Evolutionary conservation across 2,329 filamentous ascomycete genomes (phyloP), one percentile per base, ranked within the genome.

Genomic region (Aspergillus aculeatinus): DNA sequence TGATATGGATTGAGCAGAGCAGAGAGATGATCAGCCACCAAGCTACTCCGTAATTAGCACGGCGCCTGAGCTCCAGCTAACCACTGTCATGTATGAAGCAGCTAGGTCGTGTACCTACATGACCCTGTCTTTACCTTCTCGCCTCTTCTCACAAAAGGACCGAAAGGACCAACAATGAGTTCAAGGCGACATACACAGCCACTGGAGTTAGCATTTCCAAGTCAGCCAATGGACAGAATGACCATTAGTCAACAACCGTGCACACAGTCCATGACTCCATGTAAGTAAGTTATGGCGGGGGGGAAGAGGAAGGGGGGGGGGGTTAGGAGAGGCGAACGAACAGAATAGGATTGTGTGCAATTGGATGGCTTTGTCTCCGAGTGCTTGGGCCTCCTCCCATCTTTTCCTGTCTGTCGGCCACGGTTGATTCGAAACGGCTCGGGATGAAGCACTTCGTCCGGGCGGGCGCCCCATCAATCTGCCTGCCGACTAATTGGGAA

Each of bases 341-440:
- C 33, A 35, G 33, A 35, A 35, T 35, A 12, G 33, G 14, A 35
- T 35, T 48, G 11, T 29, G 19, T 48, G 21, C 52, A 23, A 64
- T 61, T 65, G 64, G 64, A 25, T 49, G 39, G 29, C 27, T 39
- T 51, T 60, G 52, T 56, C 59, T 58, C 65, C 64, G 64, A 62
- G 65, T 66, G 65, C 65, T 66, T 65, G 62, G 64, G 54, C 64
- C 65, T 62, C 63, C 16, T 44, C 39, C 14, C 39, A n/a, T 44
- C 39, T 19, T n/a, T 52, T 52, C 56, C 42, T 16, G 55, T 48
- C 54, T 51, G 50, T 39, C 55, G 19, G 42, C 35, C 51, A 23
- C 25, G 27, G 44, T 39, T 42, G 54, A 35, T 39, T 58, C 49
- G 50, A 60, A 60, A 60, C 58, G 25, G 52, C 58, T 56, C 55